Conservation (phyloP, 352 stramenopile species). For the Pythium vanterpoolii region DNA sequence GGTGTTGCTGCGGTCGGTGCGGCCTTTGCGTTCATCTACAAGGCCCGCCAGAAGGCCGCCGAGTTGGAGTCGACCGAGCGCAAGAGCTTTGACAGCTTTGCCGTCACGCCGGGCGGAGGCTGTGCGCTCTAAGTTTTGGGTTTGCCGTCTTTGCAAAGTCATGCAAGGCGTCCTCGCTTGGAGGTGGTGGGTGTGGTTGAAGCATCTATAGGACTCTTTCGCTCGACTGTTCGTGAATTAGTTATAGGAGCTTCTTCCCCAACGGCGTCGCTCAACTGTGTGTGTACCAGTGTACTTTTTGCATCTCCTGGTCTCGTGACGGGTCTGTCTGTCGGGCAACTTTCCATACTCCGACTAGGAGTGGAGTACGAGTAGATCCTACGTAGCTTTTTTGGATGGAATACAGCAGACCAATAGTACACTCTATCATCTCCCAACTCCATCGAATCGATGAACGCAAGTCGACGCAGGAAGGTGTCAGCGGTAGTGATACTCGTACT, state of each 20-base stretch:
- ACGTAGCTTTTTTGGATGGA: constrained; percentile 9
- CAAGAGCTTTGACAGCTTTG: constrained; percentile 46
- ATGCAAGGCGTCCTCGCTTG: too few species aligned
- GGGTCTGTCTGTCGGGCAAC: background rate
- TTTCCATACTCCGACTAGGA: background rate
- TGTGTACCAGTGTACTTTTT: constrained; percentile 16
- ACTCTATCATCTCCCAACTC: background rate
- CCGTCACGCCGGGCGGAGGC: constrained; percentile 50
- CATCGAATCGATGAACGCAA: background rate
- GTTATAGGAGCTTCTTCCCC: constrained; percentile 22
- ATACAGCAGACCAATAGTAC: constrained; percentile 9
- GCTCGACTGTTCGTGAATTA: constrained; percentile 19
- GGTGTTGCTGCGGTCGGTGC: constrained; percentile 39
- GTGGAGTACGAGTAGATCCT: background rate
- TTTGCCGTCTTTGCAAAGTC: background rate
- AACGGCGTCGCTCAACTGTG: constrained; percentile 16
- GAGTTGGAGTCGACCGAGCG: constrained; percentile 48
- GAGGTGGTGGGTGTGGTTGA: constrained; percentile 25
- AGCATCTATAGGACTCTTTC: constrained; percentile 17
- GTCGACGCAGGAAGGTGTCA: background rate
- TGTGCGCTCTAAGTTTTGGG: constrained; percentile 46
- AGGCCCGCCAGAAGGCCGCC: constrained; percentile 60
- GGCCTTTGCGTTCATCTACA: constrained; percentile 80
- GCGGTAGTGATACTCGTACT: background rate
- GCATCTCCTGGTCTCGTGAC: constrained; percentile 7